Evolutionary conservation across 1,284 basidiomycete genomes (phyloP).

Genomic region (Trametes versicolor): DNA sequence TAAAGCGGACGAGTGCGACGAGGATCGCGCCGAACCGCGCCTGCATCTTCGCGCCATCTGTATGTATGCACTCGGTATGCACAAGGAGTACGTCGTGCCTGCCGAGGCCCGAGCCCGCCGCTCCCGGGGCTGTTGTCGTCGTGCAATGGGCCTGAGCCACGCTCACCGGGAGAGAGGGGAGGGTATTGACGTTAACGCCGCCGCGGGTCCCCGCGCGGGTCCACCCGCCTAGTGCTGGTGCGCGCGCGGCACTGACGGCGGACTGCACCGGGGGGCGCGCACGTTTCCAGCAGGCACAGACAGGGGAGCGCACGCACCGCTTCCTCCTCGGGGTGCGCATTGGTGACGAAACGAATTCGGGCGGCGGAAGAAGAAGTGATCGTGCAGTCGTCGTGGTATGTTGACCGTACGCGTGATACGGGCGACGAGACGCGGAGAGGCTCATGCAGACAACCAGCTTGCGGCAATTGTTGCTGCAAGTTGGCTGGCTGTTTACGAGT

Average conservation of each 20-base stretch:
- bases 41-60: too few relatives aligned
- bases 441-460: too few relatives aligned
- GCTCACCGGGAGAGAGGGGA: constrained; percentile 1
- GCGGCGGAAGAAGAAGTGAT: constrained; percentile 19
- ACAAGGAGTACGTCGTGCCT: constrained; percentile 41
- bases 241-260: background rate
- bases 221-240: background rate
- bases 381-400: constrained; percentile 18
- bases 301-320: background rate
- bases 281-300: constrained; percentile 2
- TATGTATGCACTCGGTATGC: too few relatives aligned
- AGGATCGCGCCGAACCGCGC: too few relatives aligned
- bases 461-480: too few relatives aligned
- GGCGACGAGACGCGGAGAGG: too few relatives aligned
- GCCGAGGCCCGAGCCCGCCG: constrained; percentile 23
- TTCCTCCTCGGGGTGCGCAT: constrained; percentile 1
- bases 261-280: constrained; percentile 2
- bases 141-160: constrained; percentile 12
- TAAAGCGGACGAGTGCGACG: too few relatives aligned
- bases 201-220: background rate
- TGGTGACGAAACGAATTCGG: constrained; percentile 15
- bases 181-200: constrained; percentile 1
- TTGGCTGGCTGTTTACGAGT: too few relatives aligned
- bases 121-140: constrained; percentile 8
- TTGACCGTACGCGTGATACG: too few relatives aligned